Percentiles rank a stretch among this genome's conserved stretches.
These are phyloP conservation scores for Wickerhamiella allomyrinae DNA, from an alignment of 805 yeast genomes.

Conservation along the genomic window DNA sequence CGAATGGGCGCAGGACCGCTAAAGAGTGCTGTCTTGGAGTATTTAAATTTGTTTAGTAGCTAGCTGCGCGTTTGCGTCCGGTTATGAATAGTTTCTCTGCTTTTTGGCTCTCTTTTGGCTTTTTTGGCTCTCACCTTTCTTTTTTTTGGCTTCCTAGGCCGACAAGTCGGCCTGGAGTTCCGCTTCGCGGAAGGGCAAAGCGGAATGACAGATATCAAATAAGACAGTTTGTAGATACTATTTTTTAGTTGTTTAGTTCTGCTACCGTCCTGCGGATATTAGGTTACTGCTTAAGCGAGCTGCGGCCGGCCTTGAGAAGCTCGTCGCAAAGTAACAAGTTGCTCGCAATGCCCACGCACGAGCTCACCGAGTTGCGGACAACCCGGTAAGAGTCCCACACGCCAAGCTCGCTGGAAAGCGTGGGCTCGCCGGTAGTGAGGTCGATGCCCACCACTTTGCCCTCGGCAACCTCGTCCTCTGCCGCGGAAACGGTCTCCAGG, in stretches of 20 bases:
- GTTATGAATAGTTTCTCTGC: too few species aligned
- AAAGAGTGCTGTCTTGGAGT: background rate
- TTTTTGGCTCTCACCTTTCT: too few species aligned
- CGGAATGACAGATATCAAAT: background rate
- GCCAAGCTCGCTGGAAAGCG: constrained; percentile 89
- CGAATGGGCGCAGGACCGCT: constrained; percentile 31
- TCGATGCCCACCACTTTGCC: constrained; percentile 84
- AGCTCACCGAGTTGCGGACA: constrained; percentile 76
- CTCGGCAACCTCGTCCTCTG: constrained; percentile 63
- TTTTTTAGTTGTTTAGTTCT: background rate
- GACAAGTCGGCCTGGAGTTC: too few species aligned
- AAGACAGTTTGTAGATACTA: background rate
- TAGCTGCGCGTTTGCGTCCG: background rate
- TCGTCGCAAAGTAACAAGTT: constrained; percentile 91
- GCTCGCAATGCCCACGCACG: constrained; percentile 90
- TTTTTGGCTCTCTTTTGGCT: background rate
- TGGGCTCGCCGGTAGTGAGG: constrained; percentile 80
- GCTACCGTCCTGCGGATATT: too few species aligned
- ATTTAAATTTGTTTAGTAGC: background rate
- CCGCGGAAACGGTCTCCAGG: constrained; percentile 71
- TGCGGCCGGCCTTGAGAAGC: constrained; percentile 88
- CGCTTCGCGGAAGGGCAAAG: too few species aligned
- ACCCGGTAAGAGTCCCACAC: constrained; percentile 95
- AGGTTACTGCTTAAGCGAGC: constrained; percentile 26
- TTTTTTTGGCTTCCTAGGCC: background rate